Evolutionary conservation across 2,329 filamentous ascomycete genomes (phyloP).

Genomic region (Drechslerella coelobrocha): DNA sequence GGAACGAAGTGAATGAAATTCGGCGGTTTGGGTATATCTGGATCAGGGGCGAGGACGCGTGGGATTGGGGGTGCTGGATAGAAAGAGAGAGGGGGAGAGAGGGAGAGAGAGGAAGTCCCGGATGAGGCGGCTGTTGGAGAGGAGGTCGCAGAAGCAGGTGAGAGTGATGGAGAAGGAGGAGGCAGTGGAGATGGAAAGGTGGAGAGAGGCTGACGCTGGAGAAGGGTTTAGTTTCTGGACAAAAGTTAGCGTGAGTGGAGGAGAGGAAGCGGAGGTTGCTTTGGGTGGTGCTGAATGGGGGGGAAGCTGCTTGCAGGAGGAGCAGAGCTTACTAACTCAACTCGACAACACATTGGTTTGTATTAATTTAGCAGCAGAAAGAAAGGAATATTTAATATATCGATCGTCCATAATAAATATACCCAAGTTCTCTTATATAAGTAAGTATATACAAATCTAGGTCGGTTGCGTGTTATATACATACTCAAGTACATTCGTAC

Average conservation of each 20-base stretch:
- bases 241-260: neutral
- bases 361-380: too few relatives aligned
- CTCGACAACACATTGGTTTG: neutral
- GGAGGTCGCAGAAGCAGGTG: neutral
- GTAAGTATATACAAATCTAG: too few relatives aligned
- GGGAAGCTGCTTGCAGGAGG: neutral
- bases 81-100: neutral
- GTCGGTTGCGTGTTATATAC: neutral
- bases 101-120: constrained; percentile 46
- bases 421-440: too few relatives aligned
- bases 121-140: neutral
- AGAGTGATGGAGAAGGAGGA: constrained; percentile 2
- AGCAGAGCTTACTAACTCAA: neutral
- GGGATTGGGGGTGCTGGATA: constrained; percentile 8
- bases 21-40: neutral
- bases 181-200: neutral
- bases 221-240: too few relatives aligned
- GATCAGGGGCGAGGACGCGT: neutral
- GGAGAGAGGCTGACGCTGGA: too few relatives aligned
- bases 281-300: neutral
- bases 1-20: neutral
- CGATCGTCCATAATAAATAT: too few relatives aligned
- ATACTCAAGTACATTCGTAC: neutral
- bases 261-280: constrained; percentile 1
- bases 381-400: too few relatives aligned